Base-by-base conservation (phyloP, 345 rosid genomes). In the Cardamine occulta region DNA sequence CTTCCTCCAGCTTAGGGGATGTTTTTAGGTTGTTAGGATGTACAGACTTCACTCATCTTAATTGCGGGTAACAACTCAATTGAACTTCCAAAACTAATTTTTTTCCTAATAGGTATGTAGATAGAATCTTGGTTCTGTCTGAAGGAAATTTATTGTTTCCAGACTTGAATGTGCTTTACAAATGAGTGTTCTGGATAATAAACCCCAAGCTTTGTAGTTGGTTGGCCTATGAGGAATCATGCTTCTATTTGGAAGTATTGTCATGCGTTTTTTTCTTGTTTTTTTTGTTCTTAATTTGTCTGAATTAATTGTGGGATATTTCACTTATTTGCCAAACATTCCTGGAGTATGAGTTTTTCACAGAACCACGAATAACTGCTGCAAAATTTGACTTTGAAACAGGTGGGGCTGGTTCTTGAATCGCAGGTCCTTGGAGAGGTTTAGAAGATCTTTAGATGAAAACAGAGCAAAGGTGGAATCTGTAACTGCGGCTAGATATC, bases 1-100 rank as follows among this genome's bases (percentile, higher is more conserved):
- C 81, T 95, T 49, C 99, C 99, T 40, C 92, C 99, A 68, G 96
- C 93, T 52, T 78, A 78, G 72, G 29, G 11, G 60, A 52, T 45
- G 68, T 14, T 72, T 49, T 78, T 39, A 12, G 17, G 58, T 71
- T 57, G 72, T 55, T 77, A 70, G 66, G 61, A 63, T 77, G 66
- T 63, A 77, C 54, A 48, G 19, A 42, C 57, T 68, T 31, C 60
- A 35, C 72, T 26, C 66, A 56, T 54, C 14, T 77, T 77, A 66
- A 47, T 44, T 47, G 58, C 76, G 4, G 80, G 76, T 77, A 77
- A 70, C 10, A 63, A 64, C 61, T 63, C 66, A 28, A 70, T 42
- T n/a, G 0, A 40, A 59, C 68, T 28, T 67, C 34, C 11, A 14
- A 40, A 60, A 6, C 71, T 55, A 17, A 17, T 0, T 0, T 47